phyloP scores from a whole-genome alignment of 306 rosid genomes.

The Mucuna pruriens region DNA sequence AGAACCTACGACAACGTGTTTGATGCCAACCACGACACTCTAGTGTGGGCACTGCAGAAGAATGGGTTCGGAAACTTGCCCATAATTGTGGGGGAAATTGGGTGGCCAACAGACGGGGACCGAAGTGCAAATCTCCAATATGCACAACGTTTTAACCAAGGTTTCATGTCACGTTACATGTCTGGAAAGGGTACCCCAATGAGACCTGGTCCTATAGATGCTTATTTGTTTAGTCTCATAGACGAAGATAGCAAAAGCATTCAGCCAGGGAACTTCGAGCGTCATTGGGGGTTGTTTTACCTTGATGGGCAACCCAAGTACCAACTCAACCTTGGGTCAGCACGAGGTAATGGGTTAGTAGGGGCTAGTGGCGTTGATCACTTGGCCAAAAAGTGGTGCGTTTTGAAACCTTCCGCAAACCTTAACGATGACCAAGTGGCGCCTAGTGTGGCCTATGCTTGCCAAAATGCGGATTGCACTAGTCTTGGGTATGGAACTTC shows the following conservation, averaged over 20 bases:
- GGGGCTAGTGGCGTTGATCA: conserved; percentile 62
- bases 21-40: conserved; percentile 88
- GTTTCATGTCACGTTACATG: conserved; percentile 66
- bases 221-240: conserved; percentile 77
- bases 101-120: conserved; percentile 99
- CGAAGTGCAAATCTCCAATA: conserved; percentile 60
- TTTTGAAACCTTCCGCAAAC: conserved; percentile 71
- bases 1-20: conserved; percentile 72
- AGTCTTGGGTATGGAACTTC: conserved; percentile 90
- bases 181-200: conserved; percentile 81
- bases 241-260: conserved; percentile 91
- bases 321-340: conserved; percentile 64
- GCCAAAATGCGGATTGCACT: conserved; percentile 81
- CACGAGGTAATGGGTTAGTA: conserved; percentile 53
- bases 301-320: conserved; percentile 81
- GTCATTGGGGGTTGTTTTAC: conserved; percentile 94
- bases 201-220: conserved; percentile 82
- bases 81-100: conserved; percentile 83
- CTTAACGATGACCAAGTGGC: conserved; percentile 66
- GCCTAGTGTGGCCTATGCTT: conserved; percentile 79
- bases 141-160: conserved; percentile 89
- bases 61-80: conserved; percentile 82
- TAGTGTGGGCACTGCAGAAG: conserved; percentile 79
- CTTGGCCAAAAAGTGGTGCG: conserved; percentile 71
- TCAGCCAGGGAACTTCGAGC: conserved; percentile 87